phyloP scores from a whole-genome alignment of 2,329 filamentous ascomycete genomes.

The Diaporthe destruens region DNA sequence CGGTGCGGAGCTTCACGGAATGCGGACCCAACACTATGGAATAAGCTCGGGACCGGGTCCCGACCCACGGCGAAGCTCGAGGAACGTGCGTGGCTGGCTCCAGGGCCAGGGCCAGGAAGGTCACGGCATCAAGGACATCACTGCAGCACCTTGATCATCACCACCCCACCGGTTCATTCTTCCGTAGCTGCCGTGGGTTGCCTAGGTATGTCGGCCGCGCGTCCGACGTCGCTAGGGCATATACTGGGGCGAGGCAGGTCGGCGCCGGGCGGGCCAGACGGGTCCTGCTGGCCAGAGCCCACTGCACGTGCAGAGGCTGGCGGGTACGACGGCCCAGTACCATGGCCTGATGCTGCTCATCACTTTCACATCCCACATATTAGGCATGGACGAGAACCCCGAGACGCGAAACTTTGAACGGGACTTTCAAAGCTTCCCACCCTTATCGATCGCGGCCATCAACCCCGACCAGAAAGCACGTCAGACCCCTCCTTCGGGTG shows the following conservation, averaged over 20 bases:
- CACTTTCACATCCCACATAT: conserved; percentile 65
- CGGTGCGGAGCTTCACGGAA: conserved; percentile 70
- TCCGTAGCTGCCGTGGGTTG: conserved; percentile 65
- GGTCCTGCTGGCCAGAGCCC: conserved; percentile 64
- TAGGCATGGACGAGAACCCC: conserved; percentile 63
- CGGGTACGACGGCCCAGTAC: conserved; percentile 67
- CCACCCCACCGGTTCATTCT: conserved; percentile 73
- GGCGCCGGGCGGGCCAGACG: conserved; percentile 59
- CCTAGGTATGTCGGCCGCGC: conserved; percentile 68
- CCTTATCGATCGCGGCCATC: conserved; percentile 45
- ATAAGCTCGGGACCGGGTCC: conserved; percentile 77
- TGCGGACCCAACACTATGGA: conserved; percentile 75
- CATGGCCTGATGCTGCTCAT: conserved; percentile 67
- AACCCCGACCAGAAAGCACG: conserved; percentile 51
- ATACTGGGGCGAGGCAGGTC: conserved; percentile 68
- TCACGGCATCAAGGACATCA: conserved; percentile 76
- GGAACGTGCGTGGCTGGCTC: conserved; percentile 72
- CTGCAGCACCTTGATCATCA: conserved; percentile 75
- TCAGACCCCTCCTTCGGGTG: conserved; percentile 64
- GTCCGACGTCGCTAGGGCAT: conserved; percentile 69
- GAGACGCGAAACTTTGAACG: too few species aligned
- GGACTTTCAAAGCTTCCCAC: conserved; percentile 45
- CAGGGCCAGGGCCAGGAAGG: conserved; percentile 78
- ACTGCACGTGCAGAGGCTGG: conserved; percentile 70
- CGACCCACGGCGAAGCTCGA: conserved; percentile 81